Base-by-base conservation (phyloP, 1,284 basidiomycete species). In the Cystobasidiaceae sp. region DNA sequence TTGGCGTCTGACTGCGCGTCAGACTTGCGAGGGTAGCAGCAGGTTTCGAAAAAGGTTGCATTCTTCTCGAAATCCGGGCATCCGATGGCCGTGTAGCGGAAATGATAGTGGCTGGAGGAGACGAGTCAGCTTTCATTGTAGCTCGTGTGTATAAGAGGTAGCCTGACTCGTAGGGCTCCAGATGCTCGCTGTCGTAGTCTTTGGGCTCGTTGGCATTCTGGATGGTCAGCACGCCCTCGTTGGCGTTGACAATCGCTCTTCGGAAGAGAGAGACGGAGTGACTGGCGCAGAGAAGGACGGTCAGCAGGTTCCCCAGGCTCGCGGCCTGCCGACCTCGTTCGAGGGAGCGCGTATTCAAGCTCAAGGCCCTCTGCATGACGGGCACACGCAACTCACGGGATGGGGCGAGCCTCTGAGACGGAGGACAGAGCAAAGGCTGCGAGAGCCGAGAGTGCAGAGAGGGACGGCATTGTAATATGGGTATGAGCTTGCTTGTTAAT, bases 21-120 rank as follows among this genome's bases (percentile, higher is more conserved):
- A 23, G 27, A 21, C 3, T 17, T 17, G 21, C 61, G 61, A 17
- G 61, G 61, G 19, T 34, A 21, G 43, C 61, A 64, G 44, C 61
- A 64, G 2, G 39, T 49, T 39, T 46, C 41, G 51, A 56, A 64
- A 52, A 64, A 64, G 39, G 41, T 23, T 17, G 52, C 52, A 21
- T 50, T 39, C 43, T 56, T 19, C 41, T 56, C 52, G 2, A 56
- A 51, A 32, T 64, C 61, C 8, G 17, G 13, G 61, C 61, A 64
- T 15, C 61, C 61, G 33, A 64, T 64, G 9, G 61, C 61, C 61
- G 46, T 64, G 61, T 56, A 64, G 4, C 61, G 61, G 44, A 64
- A 64, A 33, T 64, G 61, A 27, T 41, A 64, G 28, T 64, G 51
- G 27, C 61, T 64, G 25, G 28, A 45, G 13, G 27, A 2, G 9